These are phyloP conservation scores for Aureobasidium lini DNA, from an alignment of 2,329 filamentous ascomycete genomes.

Conservation along the genomic window DNA sequence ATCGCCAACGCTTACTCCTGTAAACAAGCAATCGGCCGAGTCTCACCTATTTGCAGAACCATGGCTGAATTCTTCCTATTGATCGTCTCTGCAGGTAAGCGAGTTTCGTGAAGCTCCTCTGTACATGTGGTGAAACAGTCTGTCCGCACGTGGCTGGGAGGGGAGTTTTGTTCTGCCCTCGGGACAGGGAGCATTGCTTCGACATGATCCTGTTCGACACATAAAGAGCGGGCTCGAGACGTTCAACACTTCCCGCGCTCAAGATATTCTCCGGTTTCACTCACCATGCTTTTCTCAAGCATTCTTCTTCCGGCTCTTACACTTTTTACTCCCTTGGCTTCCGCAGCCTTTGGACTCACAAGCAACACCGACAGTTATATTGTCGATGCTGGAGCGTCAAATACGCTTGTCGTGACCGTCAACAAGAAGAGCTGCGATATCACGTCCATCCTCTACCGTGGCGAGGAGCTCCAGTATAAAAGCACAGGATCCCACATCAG, in stretches of 20 bases:
- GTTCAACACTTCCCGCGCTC: not conserved
- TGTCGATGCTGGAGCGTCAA: conserved; percentile 29
- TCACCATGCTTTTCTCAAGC: not conserved
- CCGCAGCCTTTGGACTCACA: conserved; percentile 30
- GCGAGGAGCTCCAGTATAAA: conserved; percentile 51
- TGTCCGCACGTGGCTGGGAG: not conserved
- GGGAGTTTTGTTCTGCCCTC: not conserved
- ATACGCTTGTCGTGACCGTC: conserved; percentile 29
- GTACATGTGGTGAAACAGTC: not conserved
- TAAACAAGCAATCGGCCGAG: not conserved
- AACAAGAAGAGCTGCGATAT: conserved; percentile 52
- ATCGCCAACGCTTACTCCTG: not conserved
- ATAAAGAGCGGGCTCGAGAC: not conserved
- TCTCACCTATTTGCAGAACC: not conserved
- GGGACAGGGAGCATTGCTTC: not conserved
- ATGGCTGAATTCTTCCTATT: not conserved
- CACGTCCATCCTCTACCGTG: conserved; percentile 54
- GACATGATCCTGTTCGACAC: not conserved
- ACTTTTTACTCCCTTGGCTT: not conserved
- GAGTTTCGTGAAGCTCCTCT: not conserved
- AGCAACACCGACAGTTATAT: conserved; percentile 25
- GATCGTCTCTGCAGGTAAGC: not conserved
- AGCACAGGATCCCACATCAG: conserved; percentile 48
- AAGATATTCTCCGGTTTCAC: not conserved
- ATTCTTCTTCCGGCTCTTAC: not conserved